Percentiles rank a stretch among this genome's conserved stretches.
Conservation (phyloP, 768 basidiomycete species). For the Holtermannia corniformis region DNA sequence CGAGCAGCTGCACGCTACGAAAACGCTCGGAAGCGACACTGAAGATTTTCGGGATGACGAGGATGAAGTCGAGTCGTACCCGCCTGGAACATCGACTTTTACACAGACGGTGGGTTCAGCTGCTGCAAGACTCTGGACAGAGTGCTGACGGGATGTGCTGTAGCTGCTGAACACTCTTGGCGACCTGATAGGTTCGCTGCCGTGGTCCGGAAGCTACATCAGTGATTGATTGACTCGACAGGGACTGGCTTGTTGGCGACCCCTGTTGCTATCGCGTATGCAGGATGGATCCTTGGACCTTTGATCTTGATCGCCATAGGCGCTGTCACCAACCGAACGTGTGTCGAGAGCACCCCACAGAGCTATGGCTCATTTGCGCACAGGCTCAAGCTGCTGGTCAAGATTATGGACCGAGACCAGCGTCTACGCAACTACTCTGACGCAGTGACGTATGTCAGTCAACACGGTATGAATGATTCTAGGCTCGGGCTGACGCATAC, state of each 20-base stretch:
- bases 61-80: conserved; percentile 28
- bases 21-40: background rate
- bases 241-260: conserved; percentile 32
- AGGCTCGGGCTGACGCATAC: too few relatives aligned
- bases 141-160: background rate
- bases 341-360: conserved; percentile 4
- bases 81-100: conserved; percentile 25
- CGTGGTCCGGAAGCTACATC: conserved; percentile 16
- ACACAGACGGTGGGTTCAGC: conserved; percentile 28
- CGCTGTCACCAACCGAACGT: conserved; percentile 25
- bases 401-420: conserved; percentile 32
- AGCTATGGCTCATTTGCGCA: too few relatives aligned
- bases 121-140: background rate
- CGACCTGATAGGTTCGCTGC: conserved; percentile 20
- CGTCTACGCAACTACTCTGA: conserved; percentile 31
- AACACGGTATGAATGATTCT: too few relatives aligned
- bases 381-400: conserved; percentile 30
- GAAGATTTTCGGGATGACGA: conserved; percentile 7
- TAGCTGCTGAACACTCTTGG: conserved; percentile 31
- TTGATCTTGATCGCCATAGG: conserved; percentile 20
- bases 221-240: conserved; percentile 25
- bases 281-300: conserved; percentile 32
- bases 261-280: conserved; percentile 32
- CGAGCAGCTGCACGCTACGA: background rate
- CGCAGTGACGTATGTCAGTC: conserved; percentile 25